Base-by-base conservation (phyloP, 768 basidiomycete species). In the Rhizopogon vesiculosus region DNA sequence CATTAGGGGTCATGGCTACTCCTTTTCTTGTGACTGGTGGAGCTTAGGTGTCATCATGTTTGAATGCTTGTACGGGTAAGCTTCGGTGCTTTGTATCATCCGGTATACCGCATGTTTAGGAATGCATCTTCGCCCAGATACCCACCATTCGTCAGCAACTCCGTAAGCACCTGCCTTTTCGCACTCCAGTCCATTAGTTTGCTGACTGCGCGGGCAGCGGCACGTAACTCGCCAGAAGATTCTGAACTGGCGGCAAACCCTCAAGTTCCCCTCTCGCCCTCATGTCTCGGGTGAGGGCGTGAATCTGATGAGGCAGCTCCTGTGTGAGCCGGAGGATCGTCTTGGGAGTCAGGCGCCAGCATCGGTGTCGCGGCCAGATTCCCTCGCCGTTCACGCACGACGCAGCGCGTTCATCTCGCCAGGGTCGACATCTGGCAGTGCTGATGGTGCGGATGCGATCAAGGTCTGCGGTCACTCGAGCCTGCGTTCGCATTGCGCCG, bases 1-100 rank as follows among this genome's bases (percentile, higher is more conserved):
- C 45, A 91, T 93, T 66, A 83, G 90, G 62, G 89, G 90, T 19
- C 89, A 91, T 66, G 95, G 94, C 25, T 98, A 98, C 72, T 85
- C 88, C 40, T 95, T 91, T 72, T 90, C 88, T 38, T 96, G 93
- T 68, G 96, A 98, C 67, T 98, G 94, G 94, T 99, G 96, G 96
- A 93, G 90, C 73, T 81, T 98, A 45, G 95, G 94, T 12, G 89
- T 97, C 53, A 98, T 99, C 69, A 91, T 93, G 86, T 98, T 88
- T 65, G 94, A 98, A 71, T 93, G 91, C 68, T 76, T 97, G 69
- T 95, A 93, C 64, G 91, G 90, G 89, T 91, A 69, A 60, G 85
- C 77, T 56, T 67, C 61, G 53, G 63, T 62, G 18, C 51, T 60
- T 69, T 53, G 58, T 56, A 65, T 61, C 12, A 41, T 65, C 67